Evolutionary conservation across 164 flowering plant genomes (phyloP), one percentile per base, ranked within the genome.

Genomic region (Santalum album): DNA sequence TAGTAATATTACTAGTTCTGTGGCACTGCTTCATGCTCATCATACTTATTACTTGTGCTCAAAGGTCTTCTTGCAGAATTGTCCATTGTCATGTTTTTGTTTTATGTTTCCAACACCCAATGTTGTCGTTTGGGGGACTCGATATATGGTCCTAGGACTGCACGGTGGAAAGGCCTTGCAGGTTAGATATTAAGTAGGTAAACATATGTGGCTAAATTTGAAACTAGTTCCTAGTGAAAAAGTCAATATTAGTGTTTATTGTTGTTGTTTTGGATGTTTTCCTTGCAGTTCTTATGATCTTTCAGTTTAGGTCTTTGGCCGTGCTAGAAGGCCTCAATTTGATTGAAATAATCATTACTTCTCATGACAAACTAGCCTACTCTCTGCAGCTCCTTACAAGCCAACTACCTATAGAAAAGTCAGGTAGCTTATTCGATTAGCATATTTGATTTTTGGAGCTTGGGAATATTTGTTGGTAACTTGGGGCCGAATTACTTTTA

Each of bases 171-270:
- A 63, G 99, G 90, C 69, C 65, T 87, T 57, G 99, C 34, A 94
- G 90, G 99, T 95, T 94, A 59, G 99, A 94, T 74, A 96, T 94
- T 54, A 94, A 90, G 99, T 97, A 94, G 84, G 99, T 86, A 54
- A 20, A n/a, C 3, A 6, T 46, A 6, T 46, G 16, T 46, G 42
- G 16, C 16, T 16, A 17, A 44, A 44, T 20, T 44, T 44, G 16
- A n/a, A n/a, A n/a, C n/a, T n/a, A n/a, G n/a, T n/a, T n/a, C n/a
- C n/a, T n/a, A n/a, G n/a, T n/a, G n/a, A n/a, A n/a, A n/a, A n/a
- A n/a, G n/a, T n/a, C n/a, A n/a, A n/a, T n/a, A n/a, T n/a, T n/a
- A n/a, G n/a, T 5, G 4, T 43, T n/a, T n/a, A n/a, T 43, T 4
- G 12, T 43, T 43, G 5, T 43, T 43, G n/a, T 4, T 17, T 5